Conservation (phyloP, 2,329 filamentous ascomycete genomes). For the Ascosphaera apis region DNA sequence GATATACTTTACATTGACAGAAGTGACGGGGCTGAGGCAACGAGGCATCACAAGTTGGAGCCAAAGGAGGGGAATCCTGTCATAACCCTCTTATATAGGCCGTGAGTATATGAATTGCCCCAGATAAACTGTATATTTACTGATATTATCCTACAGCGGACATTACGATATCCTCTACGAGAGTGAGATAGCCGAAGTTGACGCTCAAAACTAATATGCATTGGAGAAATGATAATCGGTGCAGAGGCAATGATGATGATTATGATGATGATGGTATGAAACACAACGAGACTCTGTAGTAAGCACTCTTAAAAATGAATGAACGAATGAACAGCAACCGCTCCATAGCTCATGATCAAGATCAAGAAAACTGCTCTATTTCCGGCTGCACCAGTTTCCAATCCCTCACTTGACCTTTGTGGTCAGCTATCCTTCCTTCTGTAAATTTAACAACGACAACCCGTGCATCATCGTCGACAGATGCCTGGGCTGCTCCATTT, state of each 20-base stretch:
- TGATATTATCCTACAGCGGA: slow-evolving; percentile 27
- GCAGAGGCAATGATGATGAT: no score
- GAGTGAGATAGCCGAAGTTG: slow-evolving; percentile 22
- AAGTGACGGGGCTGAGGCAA: slow-evolving; percentile 55
- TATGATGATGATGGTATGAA: no score
- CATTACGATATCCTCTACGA: slow-evolving; percentile 93
- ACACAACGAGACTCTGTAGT: no score
- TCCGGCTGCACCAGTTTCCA: slow-evolving; percentile 37
- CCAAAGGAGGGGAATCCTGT: no score
- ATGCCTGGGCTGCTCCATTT: slow-evolving; percentile 37
- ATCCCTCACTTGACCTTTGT: slow-evolving; percentile 82
- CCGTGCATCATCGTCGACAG: slow-evolving; percentile 44
- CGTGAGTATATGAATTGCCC: slow-evolving; percentile 32
- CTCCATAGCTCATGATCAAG: no score
- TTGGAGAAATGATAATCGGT: no score
- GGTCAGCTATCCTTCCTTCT: slow-evolving; percentile 76
- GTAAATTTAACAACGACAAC: slow-evolving; percentile 70
- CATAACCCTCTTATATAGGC: slow-evolving; percentile 44
- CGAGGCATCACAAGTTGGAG: no score
- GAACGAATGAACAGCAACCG: no score
- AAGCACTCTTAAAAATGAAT: no score
- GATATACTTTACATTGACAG: slow-evolving; percentile 84
- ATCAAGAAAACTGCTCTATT: no score
- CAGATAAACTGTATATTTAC: no score
- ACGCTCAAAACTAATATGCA: no score